These are phyloP conservation scores for Trametes cinnabarina DNA, from an alignment of 768 basidiomycete genomes.

Conservation along the genomic window DNA sequence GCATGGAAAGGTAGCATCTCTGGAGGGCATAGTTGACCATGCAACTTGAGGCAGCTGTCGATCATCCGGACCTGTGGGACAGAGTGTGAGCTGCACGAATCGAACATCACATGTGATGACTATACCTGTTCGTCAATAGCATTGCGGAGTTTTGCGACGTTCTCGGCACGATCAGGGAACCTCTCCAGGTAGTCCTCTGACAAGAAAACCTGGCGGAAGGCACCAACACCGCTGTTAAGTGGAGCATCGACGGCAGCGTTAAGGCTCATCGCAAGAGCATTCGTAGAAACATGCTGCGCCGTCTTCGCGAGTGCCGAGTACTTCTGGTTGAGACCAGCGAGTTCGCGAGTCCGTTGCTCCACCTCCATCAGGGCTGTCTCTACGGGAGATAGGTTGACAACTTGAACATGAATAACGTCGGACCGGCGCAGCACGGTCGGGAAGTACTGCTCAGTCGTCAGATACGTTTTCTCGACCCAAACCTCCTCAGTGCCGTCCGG, in stretches of 20 bases:
- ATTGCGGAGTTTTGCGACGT: slow-evolving; percentile 67
- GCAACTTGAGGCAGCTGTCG: slow-evolving; percentile 79
- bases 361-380: slow-evolving; percentile 83
- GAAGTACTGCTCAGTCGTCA: slow-evolving; percentile 83
- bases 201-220: slow-evolving; percentile 78
- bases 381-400: slow-evolving; percentile 81
- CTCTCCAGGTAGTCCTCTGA: slow-evolving; percentile 61
- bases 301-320: slow-evolving; percentile 82
- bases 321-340: slow-evolving; percentile 62
- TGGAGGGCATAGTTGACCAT: slow-evolving; percentile 75
- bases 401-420: slow-evolving; percentile 70
- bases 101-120: no score
- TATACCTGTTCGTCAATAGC: slow-evolving; percentile 81
- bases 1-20: slow-evolving; percentile 94
- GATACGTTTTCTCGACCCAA: slow-evolving; percentile 89
- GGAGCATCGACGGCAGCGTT: slow-evolving; percentile 88
- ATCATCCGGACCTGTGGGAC: slow-evolving; percentile 66
- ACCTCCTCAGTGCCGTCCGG: slow-evolving; percentile 68
- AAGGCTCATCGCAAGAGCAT: slow-evolving; percentile 79
- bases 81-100: no score
- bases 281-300: slow-evolving; percentile 68
- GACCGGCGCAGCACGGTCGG: slow-evolving; percentile 90
- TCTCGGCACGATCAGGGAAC: slow-evolving; percentile 67
- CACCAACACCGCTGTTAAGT: slow-evolving; percentile 68
- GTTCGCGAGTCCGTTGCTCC: slow-evolving; percentile 74